phyloP scores from a whole-genome alignment of 345 rosid genomes.

The Kernera saxatilis region DNA sequence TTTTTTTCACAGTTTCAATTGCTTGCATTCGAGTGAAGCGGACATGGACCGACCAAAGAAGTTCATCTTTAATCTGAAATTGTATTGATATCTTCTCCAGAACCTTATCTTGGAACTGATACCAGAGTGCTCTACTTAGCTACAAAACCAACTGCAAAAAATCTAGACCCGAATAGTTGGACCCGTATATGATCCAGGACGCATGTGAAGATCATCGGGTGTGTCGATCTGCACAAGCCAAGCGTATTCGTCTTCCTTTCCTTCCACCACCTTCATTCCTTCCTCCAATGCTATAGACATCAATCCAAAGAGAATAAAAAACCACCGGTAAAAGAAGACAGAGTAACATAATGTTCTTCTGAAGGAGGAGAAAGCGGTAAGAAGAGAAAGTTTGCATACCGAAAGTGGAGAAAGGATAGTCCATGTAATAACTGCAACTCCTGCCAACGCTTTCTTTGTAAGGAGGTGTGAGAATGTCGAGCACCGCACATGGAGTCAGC shows the following conservation, averaged over 20 bases:
- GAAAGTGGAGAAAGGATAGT: constrained; percentile 61
- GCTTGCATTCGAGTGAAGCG: not conserved
- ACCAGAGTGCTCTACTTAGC: constrained; percentile 18
- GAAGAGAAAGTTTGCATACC: constrained; percentile 38
- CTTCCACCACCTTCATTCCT: constrained; percentile 38
- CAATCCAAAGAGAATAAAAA: not conserved
- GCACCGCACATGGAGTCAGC: constrained; percentile 81
- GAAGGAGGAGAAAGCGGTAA: not conserved
- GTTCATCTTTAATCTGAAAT: not conserved
- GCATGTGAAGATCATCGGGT: constrained; percentile 79
- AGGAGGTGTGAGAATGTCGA: constrained; percentile 89
- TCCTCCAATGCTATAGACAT: constrained; percentile 32
- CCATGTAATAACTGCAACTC: constrained; percentile 74
- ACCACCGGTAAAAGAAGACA: not conserved
- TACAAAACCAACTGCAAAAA: not conserved
- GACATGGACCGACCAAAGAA: not conserved
- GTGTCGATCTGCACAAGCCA: constrained; percentile 83
- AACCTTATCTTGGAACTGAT: constrained; percentile 18
- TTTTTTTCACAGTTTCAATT: not conserved
- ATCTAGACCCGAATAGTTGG: constrained; percentile 49
- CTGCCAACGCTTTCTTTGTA: constrained; percentile 72
- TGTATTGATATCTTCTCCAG: not conserved
- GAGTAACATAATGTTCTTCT: not conserved
- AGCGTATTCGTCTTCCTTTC: constrained; percentile 58
- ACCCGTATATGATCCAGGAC: constrained; percentile 57